Evolutionary conservation across 2,329 filamentous ascomycete species (phyloP).

Genomic region (Alternaria sp.): DNA sequence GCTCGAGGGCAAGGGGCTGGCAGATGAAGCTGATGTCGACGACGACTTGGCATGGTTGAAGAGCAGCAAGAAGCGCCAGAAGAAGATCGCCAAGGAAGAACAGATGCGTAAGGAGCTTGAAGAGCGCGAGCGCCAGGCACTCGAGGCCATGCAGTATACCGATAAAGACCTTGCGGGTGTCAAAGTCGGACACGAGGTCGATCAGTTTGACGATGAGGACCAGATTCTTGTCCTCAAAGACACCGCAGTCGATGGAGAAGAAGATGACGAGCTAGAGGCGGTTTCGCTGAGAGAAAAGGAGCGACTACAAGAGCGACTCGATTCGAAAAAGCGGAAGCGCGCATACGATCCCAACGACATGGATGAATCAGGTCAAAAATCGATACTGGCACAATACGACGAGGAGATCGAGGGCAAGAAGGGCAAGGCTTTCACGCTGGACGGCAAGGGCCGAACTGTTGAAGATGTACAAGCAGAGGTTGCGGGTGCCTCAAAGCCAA

Average conservation of each 20-base stretch:
- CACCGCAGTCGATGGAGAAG: slow-evolving; percentile 80
- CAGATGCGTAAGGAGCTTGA: slow-evolving; percentile 78
- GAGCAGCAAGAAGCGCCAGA: slow-evolving; percentile 91
- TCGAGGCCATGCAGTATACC: slow-evolving; percentile 74
- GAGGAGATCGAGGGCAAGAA: slow-evolving; percentile 95
- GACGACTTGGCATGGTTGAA: slow-evolving; percentile 89
- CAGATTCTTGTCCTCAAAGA: slow-evolving; percentile 97
- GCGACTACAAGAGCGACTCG: slow-evolving; percentile 75
- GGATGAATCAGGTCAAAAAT: slow-evolving; percentile 69
- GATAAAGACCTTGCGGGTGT: slow-evolving; percentile 87
- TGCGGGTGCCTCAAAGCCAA: slow-evolving; percentile 63
- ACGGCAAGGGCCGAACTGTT: slow-evolving; percentile 73
- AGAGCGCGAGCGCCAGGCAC: slow-evolving; percentile 71
- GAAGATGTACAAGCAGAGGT: slow-evolving; percentile 68
- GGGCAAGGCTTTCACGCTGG: slow-evolving; percentile 84
- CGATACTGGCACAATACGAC: slow-evolving; percentile 89
- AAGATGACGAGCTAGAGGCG: slow-evolving; percentile 90
- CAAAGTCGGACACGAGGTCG: slow-evolving; percentile 87
- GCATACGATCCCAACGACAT: slow-evolving; percentile 86
- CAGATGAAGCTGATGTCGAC: slow-evolving; percentile 73
- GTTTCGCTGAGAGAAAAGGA: slow-evolving; percentile 75
- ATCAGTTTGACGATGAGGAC: slow-evolving; percentile 81
- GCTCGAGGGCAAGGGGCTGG: slow-evolving; percentile 83
- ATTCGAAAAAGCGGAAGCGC: slow-evolving; percentile 88
- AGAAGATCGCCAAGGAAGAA: slow-evolving; percentile 80